Base-by-base conservation (phyloP, 2,329 filamentous ascomycete genomes). In the Pseudocercospora crystallina region DNA sequence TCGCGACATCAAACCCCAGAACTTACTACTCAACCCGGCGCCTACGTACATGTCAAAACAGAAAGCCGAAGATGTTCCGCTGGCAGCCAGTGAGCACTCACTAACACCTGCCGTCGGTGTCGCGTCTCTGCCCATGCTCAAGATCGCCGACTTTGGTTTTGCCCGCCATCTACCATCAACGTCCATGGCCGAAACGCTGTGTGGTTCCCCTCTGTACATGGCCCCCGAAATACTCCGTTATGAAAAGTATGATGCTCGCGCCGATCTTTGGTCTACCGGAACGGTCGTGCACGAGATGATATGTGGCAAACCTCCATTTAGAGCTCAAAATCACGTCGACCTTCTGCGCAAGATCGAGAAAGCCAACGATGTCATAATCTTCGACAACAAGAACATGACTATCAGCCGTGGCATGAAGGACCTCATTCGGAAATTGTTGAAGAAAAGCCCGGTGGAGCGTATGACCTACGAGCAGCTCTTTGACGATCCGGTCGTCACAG, bases 81-180 rank as follows among this genome's bases (percentile, higher is more conserved):
- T 94, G 51, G 84, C 94, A 68, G 87, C 85, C 44, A 91, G 87
- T 63, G 84, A 87, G 37, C 84, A 91, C 66, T 91, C 90, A 0
- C 77, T 94, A 49, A 87, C 89, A 38, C 90, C 92, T 3, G 81
- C 86, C 20, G 85, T 86, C 20, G 94, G 94, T 7, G 76, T 99
- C 29, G 79, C 83, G 46, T 94, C 90, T 13, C 73, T 99, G 36
- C 94, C 94, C 4, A 95, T 97, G 86, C 82, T 99, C 53, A 99
- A 99, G 74, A 85, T 99, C 62, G 94, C 94, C 50, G 94, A 99
- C 73, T 99, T 99, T 67, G 94, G 94, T n/a, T 99, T 99, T 68
- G 94, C 94, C 49, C 85, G 94, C 49, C 90, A 95, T 48, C 76
- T 99, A 42, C 92, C 94, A 2, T 85, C 89, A 7, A 95, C 92